Evolutionary conservation across 1,284 basidiomycete species (phyloP).

Genomic region (Stygiomarasmius scandens): DNA sequence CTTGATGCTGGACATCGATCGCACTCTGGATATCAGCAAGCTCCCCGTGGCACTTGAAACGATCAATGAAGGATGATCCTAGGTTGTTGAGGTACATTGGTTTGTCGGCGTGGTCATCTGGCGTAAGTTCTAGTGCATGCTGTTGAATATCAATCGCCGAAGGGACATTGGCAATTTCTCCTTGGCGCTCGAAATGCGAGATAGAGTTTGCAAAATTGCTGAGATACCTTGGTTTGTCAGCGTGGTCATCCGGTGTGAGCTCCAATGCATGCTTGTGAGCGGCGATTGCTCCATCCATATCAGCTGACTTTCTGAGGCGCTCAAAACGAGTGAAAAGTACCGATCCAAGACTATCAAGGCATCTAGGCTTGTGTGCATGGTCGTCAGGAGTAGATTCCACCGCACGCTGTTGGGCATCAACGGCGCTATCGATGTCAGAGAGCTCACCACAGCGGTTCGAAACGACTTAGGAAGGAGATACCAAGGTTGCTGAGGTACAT

Average conservation of each 20-base stretch:
- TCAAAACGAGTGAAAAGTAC: neutral
- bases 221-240: neutral
- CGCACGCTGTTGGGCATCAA: neutral
- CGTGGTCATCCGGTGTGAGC: neutral
- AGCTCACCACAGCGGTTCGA: neutral
- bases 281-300: neutral
- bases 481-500: conserved; percentile 2
- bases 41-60: neutral
- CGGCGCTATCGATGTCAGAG: neutral
- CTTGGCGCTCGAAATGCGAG: neutral
- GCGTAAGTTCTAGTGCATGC: neutral
- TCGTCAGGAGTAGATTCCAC: neutral
- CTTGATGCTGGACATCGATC: neutral
- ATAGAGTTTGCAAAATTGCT: neutral
- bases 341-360: neutral
- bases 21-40: neutral
- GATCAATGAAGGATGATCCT: neutral
- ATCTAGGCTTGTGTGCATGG: neutral
- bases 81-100: neutral
- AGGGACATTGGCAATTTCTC: neutral
- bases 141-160: neutral
- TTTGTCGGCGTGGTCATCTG: conserved; percentile 1
- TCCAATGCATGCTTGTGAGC: neutral
- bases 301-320: neutral
- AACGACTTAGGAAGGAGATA: neutral